These are phyloP conservation scores for Solanum chmielewskii DNA, from an alignment of 257 asterid genomes.

Conservation along the genomic window DNA sequence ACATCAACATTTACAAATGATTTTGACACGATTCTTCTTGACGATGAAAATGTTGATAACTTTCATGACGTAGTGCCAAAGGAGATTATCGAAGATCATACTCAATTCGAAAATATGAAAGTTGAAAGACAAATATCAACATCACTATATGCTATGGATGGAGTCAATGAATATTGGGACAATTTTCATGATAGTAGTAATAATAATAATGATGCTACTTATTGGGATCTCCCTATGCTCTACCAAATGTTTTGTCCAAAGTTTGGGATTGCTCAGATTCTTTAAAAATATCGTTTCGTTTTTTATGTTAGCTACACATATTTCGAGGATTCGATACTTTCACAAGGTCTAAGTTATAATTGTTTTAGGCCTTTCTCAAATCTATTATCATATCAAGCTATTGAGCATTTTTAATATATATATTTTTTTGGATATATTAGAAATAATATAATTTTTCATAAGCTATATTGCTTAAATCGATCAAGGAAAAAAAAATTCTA, in stretches of 20 bases:
- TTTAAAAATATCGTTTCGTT: not conserved
- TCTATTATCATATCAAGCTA: not conserved
- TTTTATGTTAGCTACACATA: not conserved
- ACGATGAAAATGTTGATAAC: conserved; percentile 5
- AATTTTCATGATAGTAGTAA: conserved; percentile 17
- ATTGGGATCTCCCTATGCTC: conserved; percentile 57
- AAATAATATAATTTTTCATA: not conserved
- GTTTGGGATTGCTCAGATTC: conserved; percentile 4
- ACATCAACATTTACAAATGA: conserved; percentile 5
- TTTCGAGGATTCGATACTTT: not conserved
- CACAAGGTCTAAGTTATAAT: not conserved
- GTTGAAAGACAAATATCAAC: conserved; percentile 70
- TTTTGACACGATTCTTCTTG: conserved; percentile 17
- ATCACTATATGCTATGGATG: conserved; percentile 60
- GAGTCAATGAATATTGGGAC: conserved; percentile 52
- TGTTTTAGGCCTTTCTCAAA: not conserved
- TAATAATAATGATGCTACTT: conserved; percentile 16
- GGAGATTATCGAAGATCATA: conserved; percentile 5
- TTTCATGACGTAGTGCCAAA: not conserved
- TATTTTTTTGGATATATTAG: not conserved
- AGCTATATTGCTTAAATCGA: not conserved
- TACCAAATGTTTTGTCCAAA: conserved; percentile 56
- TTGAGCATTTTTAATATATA: not conserved
- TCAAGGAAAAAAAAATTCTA: not conserved
- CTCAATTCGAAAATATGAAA: conserved; percentile 36